Percentiles rank a stretch among this genome's conserved stretches.
phyloP scores from a whole-genome alignment of 306 rosid genomes.

The Prunus salicina region DNA sequence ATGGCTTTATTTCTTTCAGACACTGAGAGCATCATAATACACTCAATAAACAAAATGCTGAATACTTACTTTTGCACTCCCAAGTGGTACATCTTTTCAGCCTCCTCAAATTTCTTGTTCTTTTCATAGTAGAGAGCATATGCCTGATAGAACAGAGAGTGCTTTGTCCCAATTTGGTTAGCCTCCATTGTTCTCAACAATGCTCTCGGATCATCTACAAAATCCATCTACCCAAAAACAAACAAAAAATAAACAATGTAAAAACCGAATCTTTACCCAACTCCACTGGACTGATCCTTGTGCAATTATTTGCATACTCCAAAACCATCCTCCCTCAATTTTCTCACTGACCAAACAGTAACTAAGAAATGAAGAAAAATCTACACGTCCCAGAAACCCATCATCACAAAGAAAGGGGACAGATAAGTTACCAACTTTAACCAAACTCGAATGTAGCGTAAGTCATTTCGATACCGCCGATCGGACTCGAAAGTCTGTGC shows the following conservation, averaged over 20 bases:
- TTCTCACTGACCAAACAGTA: slow-evolving; percentile 22
- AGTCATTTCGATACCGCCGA: slow-evolving; percentile 74
- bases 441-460: slow-evolving; percentile 91
- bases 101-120: slow-evolving; percentile 70
- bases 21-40: neutral
- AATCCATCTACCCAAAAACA: slow-evolving; percentile 73
- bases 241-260: neutral
- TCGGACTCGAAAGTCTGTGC: slow-evolving; percentile 65
- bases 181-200: slow-evolving; percentile 73
- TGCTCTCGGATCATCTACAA: slow-evolving; percentile 55
- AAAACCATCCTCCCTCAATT: neutral
- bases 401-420: neutral
- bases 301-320: too few relatives aligned
- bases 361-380: neutral
- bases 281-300: neutral
- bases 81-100: slow-evolving; percentile 65
- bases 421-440: slow-evolving; percentile 66
- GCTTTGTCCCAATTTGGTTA: slow-evolving; percentile 65
- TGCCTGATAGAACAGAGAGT: slow-evolving; percentile 78
- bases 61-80: slow-evolving; percentile 59
- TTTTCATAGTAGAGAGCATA: slow-evolving; percentile 73
- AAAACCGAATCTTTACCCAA: neutral
- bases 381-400: neutral
- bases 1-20: neutral
- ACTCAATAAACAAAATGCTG: neutral